phyloP scores from a whole-genome alignment of 2,329 filamentous ascomycete species.

The Herpotrichia juniperi region DNA sequence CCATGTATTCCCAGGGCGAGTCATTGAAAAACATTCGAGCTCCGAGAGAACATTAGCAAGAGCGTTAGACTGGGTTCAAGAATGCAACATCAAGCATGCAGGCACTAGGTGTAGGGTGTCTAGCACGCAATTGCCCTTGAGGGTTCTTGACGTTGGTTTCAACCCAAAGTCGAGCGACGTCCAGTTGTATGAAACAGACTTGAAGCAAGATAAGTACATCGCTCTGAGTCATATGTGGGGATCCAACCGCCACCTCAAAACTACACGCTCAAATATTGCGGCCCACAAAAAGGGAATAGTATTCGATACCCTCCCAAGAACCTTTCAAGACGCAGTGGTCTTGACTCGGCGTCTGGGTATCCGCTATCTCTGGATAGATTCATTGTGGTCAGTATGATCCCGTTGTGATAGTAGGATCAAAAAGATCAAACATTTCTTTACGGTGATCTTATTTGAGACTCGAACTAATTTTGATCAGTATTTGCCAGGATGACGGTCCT shows the following conservation, averaged over 20 bases:
- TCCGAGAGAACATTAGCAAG: not conserved
- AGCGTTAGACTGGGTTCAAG: constrained; percentile 5
- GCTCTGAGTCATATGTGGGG: constrained; percentile 21
- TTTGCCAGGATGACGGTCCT: constrained; percentile 12
- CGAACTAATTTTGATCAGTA: constrained; percentile 2
- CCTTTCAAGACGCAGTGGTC: constrained; percentile 25
- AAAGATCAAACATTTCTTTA: no score
- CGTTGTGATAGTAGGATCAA: not conserved
- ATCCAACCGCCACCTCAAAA: constrained; percentile 2
- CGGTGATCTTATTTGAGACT: not conserved
- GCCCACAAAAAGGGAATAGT: constrained; percentile 11
- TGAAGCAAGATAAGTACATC: constrained; percentile 6
- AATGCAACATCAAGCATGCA: constrained; percentile 4
- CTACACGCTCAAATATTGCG: constrained; percentile 8
- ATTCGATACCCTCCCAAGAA: constrained; percentile 17
- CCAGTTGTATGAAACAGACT: constrained; percentile 1
- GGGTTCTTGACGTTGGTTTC: constrained; percentile 3
- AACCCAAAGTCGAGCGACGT: not conserved
- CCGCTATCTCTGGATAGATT: constrained; percentile 31
- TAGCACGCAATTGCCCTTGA: not conserved
- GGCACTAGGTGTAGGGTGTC: constrained; percentile 19
- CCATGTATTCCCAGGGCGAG: not conserved
- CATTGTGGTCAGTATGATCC: constrained; percentile 12
- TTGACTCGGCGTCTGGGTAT: constrained; percentile 21
- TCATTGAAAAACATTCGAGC: constrained; percentile 3